phyloP scores from a whole-genome alignment of 805 yeast species.

The Suhomyces tanzawaensis region DNA sequence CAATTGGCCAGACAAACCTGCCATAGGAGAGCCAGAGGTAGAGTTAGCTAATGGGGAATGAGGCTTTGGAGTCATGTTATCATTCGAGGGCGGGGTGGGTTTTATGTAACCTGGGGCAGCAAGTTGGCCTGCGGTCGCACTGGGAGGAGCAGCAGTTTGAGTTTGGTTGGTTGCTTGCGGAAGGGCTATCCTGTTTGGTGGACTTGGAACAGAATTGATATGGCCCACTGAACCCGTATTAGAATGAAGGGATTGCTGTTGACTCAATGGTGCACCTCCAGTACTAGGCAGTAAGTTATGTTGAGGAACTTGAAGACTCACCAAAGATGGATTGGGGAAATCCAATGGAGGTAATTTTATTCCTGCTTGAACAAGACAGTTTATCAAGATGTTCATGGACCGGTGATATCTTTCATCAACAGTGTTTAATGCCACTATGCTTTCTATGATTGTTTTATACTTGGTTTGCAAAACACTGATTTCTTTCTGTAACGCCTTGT shows the following conservation, averaged over 20 bases:
- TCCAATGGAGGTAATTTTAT: constrained; percentile 66
- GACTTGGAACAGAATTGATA: constrained; percentile 3
- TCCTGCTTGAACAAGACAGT: constrained; percentile 55
- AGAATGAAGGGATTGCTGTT: constrained; percentile 1
- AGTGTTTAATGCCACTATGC: constrained; percentile 54
- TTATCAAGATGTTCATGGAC: constrained; percentile 50
- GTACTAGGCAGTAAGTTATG: neutral
- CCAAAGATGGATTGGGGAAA: constrained; percentile 42
- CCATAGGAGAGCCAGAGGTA: constrained; percentile 13
- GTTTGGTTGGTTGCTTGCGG: constrained; percentile 4
- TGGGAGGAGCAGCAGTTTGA: neutral
- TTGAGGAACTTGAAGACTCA: constrained; percentile 19
- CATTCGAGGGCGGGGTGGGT: constrained; percentile 11
- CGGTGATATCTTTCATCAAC: constrained; percentile 56
- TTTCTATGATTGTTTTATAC: constrained; percentile 63
- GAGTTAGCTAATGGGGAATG: constrained; percentile 15
- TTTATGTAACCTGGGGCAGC: constrained; percentile 4
- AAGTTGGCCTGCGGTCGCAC: neutral
- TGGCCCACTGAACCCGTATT: neutral
- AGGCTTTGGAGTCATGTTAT: constrained; percentile 12
- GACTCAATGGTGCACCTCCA: neutral
- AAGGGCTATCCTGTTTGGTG: constrained; percentile 7
- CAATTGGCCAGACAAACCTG: constrained; percentile 5
- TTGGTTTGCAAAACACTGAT: constrained; percentile 47
- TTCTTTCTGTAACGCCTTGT: constrained; percentile 32